phyloP scores from a whole-genome alignment of 208 protist genomes.

The Trypanosoma avium region DNA sequence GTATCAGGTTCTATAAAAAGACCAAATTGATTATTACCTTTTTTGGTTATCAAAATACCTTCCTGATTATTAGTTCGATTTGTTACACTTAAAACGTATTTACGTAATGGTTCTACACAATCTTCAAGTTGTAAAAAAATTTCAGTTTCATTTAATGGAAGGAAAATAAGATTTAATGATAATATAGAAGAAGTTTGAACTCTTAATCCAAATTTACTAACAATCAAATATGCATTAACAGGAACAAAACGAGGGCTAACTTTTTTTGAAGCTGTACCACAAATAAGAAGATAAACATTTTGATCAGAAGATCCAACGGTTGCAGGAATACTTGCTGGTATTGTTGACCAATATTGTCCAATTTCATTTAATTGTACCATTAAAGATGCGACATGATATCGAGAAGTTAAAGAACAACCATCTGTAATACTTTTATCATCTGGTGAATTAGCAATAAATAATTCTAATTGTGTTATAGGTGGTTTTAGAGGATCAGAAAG shows the following conservation, averaged over 20 bases:
- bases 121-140: slow-evolving; percentile 28
- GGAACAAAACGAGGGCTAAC: slow-evolving; percentile 31
- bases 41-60: slow-evolving; percentile 32
- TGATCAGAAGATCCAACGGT: slow-evolving; percentile 24
- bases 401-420: slow-evolving; percentile 19
- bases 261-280: slow-evolving; percentile 51
- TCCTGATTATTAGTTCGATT: slow-evolving; percentile 1
- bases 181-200: slow-evolving; percentile 27
- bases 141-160: slow-evolving; percentile 33
- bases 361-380: slow-evolving; percentile 37
- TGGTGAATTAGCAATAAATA: slow-evolving; percentile 31
- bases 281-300: slow-evolving; percentile 43
- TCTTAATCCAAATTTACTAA: slow-evolving; percentile 32
- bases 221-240: slow-evolving; percentile 50
- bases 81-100: slow-evolving; percentile 13
- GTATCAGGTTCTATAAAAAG: slow-evolving; percentile 39
- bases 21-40: slow-evolving; percentile 33
- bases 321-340: slow-evolving; percentile 30
- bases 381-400: slow-evolving; percentile 16
- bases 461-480: slow-evolving; percentile 45
- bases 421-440: slow-evolving; percentile 11
- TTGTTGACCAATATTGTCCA: slow-evolving; percentile 37
- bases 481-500: slow-evolving; percentile 54
- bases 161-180: slow-evolving; percentile 39
- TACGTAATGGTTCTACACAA: slow-evolving; percentile 20